Percentiles rank a stretch among this genome's conserved stretches.
These are phyloP conservation scores for Wickerhamomyces sp. DNA, from an alignment of 1,139 yeast genomes.

Conservation along the genomic window DNA sequence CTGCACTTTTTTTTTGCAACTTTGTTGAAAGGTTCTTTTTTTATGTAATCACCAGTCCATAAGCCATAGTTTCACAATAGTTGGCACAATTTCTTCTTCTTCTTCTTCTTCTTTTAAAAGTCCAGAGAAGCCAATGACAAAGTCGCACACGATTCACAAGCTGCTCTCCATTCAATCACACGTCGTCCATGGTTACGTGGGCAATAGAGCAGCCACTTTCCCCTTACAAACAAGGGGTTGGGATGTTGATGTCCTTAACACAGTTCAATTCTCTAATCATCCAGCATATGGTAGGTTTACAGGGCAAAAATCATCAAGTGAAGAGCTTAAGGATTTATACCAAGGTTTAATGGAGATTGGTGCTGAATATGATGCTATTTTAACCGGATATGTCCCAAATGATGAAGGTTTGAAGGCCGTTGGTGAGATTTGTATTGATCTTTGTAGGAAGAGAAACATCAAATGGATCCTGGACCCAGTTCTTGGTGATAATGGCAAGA, in stretches of 20 bases:
- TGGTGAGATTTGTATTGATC: conserved; percentile 22
- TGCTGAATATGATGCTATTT: conserved; percentile 39
- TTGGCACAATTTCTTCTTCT: too few relatives aligned
- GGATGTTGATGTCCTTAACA: conserved; percentile 63
- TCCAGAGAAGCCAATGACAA: conserved; percentile 12
- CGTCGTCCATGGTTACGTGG: conserved; percentile 66
- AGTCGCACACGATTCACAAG: conserved; percentile 1
- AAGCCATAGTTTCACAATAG: too few relatives aligned
- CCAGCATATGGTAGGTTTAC: conserved; percentile 56
- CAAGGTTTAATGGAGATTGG: conserved; percentile 30
- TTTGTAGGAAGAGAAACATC: conserved; percentile 17
- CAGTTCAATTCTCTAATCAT: conserved; percentile 63
- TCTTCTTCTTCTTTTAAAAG: too few relatives aligned
- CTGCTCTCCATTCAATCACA: conserved; percentile 51
- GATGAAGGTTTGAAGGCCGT: conserved; percentile 37
- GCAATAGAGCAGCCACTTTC: conserved; percentile 58
- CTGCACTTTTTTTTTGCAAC: not conserved
- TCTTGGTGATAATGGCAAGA: conserved; percentile 83
- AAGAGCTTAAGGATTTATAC: conserved; percentile 27
- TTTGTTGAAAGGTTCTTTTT: too few relatives aligned
- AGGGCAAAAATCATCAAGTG: conserved; percentile 31
- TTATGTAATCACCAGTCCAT: too few relatives aligned
- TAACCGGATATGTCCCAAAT: conserved; percentile 59
- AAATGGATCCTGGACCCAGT: conserved; percentile 86
- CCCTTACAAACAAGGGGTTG: conserved; percentile 60